Percentiles rank a stretch among this genome's conserved stretches.
Evolutionary conservation across 169 alveolate genomes (phyloP).

Genomic region (Plasmodium knowlesi): DNA sequence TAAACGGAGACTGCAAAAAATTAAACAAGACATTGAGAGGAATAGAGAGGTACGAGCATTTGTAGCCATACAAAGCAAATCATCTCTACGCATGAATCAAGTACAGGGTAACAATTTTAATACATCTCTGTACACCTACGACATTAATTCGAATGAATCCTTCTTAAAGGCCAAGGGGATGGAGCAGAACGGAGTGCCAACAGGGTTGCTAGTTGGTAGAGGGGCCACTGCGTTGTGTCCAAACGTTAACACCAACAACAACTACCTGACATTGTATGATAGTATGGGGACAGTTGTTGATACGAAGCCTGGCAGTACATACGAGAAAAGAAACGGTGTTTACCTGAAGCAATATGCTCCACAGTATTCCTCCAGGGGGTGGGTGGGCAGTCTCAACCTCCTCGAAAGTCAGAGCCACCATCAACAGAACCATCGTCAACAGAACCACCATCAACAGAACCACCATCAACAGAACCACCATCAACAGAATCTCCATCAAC

Average conservation of each 20-base stretch:
- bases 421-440: neutral
- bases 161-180: neutral
- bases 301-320: neutral
- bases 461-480: neutral
- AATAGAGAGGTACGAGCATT: conserved; percentile 41
- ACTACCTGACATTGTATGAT: conserved; percentile 2
- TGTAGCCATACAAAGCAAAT: conserved; percentile 37
- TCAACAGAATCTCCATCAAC: too few species aligned
- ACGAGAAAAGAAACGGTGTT: neutral
- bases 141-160: conserved; percentile 4
- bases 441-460: neutral
- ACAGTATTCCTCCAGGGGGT: neutral
- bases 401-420: neutral
- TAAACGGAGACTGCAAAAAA: conserved; percentile 34
- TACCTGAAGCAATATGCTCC: neutral
- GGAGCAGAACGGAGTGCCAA: neutral
- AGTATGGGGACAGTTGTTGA: conserved; percentile 3
- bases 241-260: neutral
- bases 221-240: neutral
- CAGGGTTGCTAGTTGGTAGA: neutral
- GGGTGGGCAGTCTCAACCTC: neutral
- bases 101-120: neutral
- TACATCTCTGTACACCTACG: conserved; percentile 23
- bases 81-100: neutral
- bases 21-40: conserved; percentile 57